phyloP scores from a whole-genome alignment of 1,139 yeast species.

The Kazachstania sp. region DNA sequence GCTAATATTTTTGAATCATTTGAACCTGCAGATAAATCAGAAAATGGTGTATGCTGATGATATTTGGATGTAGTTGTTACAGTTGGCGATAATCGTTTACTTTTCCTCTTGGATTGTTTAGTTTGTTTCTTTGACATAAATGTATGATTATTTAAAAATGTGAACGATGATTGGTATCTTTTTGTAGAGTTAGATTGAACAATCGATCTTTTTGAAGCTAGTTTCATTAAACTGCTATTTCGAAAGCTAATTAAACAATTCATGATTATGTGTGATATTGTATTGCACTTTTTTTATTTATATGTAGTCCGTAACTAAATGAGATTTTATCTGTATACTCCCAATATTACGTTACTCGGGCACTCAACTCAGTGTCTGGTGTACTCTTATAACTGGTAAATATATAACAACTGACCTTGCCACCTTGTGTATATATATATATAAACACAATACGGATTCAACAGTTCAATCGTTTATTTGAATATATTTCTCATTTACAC shows the following conservation, averaged over 20 bases:
- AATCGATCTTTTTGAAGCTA: not conserved
- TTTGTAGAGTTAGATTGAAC: not conserved
- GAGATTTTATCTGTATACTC: too few species aligned
- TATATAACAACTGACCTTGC: too few species aligned
- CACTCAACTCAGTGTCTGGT: too few species aligned
- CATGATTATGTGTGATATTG: not conserved
- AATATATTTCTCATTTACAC: too few species aligned
- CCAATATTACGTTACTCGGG: too few species aligned
- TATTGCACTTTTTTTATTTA: too few species aligned
- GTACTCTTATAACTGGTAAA: too few species aligned
- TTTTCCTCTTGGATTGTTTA: slow-evolving; percentile 17
- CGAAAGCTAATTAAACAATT: not conserved
- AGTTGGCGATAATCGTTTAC: slow-evolving; percentile 3
- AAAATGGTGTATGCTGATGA: slow-evolving; percentile 2
- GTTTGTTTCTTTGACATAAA: slow-evolving; percentile 18
- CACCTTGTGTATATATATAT: too few species aligned
- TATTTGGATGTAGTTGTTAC: slow-evolving; percentile 6
- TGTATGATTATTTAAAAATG: slow-evolving; percentile 21
- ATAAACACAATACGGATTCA: too few species aligned
- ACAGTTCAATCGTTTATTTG: too few species aligned
- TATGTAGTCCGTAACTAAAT: too few species aligned
- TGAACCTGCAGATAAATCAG: not conserved
- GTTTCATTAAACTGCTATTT: not conserved
- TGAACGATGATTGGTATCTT: slow-evolving; percentile 23
- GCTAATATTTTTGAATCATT: not conserved